These are phyloP conservation scores for Chenopodium berlandieri DNA, from an alignment of 148 eudicot genomes.

Conservation along the genomic window DNA sequence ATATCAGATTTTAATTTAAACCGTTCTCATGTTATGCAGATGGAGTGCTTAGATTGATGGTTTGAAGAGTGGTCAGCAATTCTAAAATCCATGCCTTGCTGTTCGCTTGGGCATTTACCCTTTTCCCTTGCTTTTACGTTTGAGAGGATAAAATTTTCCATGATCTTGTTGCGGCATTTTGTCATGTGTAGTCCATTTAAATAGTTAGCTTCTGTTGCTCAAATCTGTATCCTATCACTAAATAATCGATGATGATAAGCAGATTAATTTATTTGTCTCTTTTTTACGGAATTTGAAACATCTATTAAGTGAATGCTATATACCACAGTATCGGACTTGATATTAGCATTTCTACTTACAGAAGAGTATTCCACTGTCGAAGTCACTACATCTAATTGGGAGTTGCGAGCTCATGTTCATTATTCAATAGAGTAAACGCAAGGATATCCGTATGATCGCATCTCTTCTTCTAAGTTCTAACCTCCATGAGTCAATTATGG, in stretches of 20 bases:
- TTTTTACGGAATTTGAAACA: background rate
- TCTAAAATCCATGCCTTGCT: background rate
- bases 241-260: background rate
- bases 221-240: background rate
- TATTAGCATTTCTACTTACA: background rate
- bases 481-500: too few species aligned
- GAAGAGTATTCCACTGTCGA: too few species aligned
- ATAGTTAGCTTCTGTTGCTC: background rate
- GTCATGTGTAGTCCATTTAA: background rate
- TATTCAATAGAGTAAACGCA: too few species aligned
- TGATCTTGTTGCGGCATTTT: slow-evolving; percentile 12
- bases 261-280: background rate
- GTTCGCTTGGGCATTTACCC: background rate
- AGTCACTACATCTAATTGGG: background rate
- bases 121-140: background rate
- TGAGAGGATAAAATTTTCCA: background rate
- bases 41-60: slow-evolving; percentile 66
- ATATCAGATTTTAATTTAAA: background rate
- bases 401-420: background rate
- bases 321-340: background rate
- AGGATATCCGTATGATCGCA: too few species aligned
- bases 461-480: too few species aligned
- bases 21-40: slow-evolving; percentile 45
- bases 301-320: background rate
- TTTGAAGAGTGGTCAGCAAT: background rate